Evolutionary conservation across 805 yeast species (phyloP).

Genomic region (Saccharomyces mikatae): DNA sequence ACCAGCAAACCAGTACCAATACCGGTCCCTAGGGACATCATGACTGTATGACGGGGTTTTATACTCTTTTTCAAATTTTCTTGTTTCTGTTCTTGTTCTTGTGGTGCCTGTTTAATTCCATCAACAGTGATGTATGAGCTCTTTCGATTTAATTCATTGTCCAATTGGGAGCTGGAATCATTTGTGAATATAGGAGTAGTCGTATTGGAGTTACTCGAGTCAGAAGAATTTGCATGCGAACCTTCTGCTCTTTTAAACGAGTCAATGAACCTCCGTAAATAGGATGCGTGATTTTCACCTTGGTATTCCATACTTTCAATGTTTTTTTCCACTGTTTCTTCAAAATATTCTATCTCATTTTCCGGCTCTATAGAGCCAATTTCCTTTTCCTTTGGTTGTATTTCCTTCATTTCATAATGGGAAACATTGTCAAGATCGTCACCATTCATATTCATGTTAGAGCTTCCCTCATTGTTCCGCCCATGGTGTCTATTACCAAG

Average conservation of each 20-base stretch:
- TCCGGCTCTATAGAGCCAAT: slow-evolving; percentile 6
- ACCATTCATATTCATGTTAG: not conserved
- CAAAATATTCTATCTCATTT: slow-evolving; percentile 16
- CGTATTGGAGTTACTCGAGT: slow-evolving; percentile 8
- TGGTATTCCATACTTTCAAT: not conserved
- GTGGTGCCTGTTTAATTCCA: slow-evolving; percentile 26
- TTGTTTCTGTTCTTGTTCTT: slow-evolving; percentile 31
- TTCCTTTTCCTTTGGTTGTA: slow-evolving; percentile 4
- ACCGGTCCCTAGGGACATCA: slow-evolving; percentile 70
- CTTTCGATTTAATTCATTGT: slow-evolving; percentile 3
- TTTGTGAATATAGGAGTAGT: not conserved
- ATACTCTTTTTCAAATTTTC: slow-evolving; percentile 34
- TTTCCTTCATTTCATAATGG: slow-evolving; percentile 13
- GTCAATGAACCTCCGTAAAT: slow-evolving; percentile 32
- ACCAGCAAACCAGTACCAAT: slow-evolving; percentile 72
- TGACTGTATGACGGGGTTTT: slow-evolving; percentile 51
- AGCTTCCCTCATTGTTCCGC: not conserved
- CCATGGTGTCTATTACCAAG: not conserved
- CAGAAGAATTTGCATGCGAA: not conserved
- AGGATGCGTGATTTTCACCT: not conserved
- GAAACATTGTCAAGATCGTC: slow-evolving; percentile 1
- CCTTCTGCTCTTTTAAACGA: slow-evolving; percentile 35
- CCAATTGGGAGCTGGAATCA: not conserved
- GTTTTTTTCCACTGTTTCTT: slow-evolving; percentile 1
- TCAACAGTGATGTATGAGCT: slow-evolving; percentile 3